Base-by-base conservation (phyloP, 2,329 filamentous ascomycete species). In the Fusarium subglutinans region DNA sequence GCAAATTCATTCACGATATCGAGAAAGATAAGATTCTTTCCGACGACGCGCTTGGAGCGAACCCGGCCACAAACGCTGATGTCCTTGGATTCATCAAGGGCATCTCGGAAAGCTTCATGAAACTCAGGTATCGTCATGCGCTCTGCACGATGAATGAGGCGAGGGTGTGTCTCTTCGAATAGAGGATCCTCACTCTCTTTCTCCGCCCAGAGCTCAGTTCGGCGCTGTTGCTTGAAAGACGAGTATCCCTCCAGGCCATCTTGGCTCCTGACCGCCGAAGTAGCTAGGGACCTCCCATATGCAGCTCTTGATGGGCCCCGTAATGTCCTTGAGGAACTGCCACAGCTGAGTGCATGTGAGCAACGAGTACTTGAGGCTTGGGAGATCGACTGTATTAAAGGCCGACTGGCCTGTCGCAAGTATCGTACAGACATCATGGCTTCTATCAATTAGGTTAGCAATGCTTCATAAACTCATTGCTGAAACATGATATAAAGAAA, bases 21-120 rank as follows among this genome's bases (percentile, higher is more conserved):
- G 75, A 98, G 82, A 82, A 99, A 99, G 72, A 94, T 86, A 76
- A 99, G 90, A 83, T 93, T 94, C 76, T 90, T 91, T 75, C 95
- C 92, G 62, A 90, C 88, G 54, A 89, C 86, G 71, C 94, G 93
- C 79, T 93, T 89, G 53, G 91, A 91, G 78, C 88, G 87, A 72
- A 98, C 87, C 80, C 94, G 94, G 82, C 95, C 94, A 59, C 77
- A 79, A 38, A 84, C 66, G 26, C 75, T 80, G 55, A 84, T 77
- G 44, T 73, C 44, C 33, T 72, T 67, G 48, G 78, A 71, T 47
- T 80, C 80, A 45, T 74, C 71, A 59, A 76, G 70, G 38, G 75
- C 67, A 51, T 79, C 65, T 33, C 76, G 64, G 43, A 82, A 81
- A 15, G 76, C 74, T 53, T 81, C 76, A 30, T 82, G 65, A 50